These are phyloP conservation scores for Penicillium samsonianum DNA, from an alignment of 495 filamentous ascomycete species.

Conservation along the genomic window DNA sequence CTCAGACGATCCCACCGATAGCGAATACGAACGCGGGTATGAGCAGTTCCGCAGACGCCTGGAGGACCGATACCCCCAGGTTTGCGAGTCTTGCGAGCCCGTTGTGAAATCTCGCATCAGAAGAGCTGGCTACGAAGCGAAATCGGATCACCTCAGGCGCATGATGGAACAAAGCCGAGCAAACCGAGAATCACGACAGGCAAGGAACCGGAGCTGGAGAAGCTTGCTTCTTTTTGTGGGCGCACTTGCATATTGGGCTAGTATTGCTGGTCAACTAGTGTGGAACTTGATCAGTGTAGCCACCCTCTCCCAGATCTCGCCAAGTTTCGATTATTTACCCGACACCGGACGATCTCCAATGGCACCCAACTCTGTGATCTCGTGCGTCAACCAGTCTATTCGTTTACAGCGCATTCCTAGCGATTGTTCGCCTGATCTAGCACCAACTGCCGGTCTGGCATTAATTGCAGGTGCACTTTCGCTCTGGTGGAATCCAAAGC, in stretches of 20 bases:
- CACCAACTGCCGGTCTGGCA: constrained; percentile 45
- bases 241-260: constrained; percentile 56
- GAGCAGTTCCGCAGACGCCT: constrained; percentile 62
- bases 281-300: constrained; percentile 44
- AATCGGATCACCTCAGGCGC: constrained; percentile 72
- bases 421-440: constrained; percentile 34
- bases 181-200: constrained; percentile 40
- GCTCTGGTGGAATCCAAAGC: constrained; percentile 76
- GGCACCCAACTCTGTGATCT: constrained; percentile 19
- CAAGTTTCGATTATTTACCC: constrained; percentile 12
- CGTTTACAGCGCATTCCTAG: constrained; percentile 24
- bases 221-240: constrained; percentile 47
- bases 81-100: constrained; percentile 75
- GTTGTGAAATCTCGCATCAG: constrained; percentile 63
- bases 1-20: constrained; percentile 63
- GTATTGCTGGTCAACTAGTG: constrained; percentile 43
- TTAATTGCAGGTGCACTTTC: constrained; percentile 56
- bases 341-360: background rate
- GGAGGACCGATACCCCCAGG: constrained; percentile 78
- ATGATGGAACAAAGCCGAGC: constrained; percentile 67
- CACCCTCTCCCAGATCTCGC: constrained; percentile 15
- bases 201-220: constrained; percentile 52
- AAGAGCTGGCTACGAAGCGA: constrained; percentile 71
- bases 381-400: constrained; percentile 34
- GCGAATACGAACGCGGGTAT: constrained; percentile 56